A percentile compares a stretch with the other conserved stretches of the same genome.
These are phyloP conservation scores for Harringtonia aguacate DNA, from an alignment of 2,329 filamentous ascomycete genomes.

Conservation along the genomic window DNA sequence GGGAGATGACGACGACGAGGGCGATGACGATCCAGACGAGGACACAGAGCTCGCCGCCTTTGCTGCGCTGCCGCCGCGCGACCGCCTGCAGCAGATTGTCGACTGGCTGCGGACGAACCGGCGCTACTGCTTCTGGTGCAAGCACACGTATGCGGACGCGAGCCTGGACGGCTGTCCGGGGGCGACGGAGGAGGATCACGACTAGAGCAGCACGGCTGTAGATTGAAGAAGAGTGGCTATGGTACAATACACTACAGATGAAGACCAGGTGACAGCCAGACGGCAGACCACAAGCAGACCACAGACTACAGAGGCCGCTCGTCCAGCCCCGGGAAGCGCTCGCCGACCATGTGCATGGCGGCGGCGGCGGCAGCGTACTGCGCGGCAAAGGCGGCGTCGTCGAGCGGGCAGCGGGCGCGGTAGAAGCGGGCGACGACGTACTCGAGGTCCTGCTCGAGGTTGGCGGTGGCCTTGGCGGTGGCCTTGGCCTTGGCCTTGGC, in stretches of 20 bases:
- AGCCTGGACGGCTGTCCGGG: constrained; percentile 85
- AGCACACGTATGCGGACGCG: constrained; percentile 63
- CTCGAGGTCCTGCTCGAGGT: constrained; percentile 15
- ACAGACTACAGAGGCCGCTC: neutral
- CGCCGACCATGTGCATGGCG: constrained; percentile 16
- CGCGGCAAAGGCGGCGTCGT: constrained; percentile 11
- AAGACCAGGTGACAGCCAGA: neutral
- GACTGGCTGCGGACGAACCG: constrained; percentile 59
- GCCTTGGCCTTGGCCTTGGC: neutral
- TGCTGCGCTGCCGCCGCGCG: constrained; percentile 53
- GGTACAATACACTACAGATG: neutral
- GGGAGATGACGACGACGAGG: constrained; percentile 49
- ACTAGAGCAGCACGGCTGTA: constrained; percentile 22
- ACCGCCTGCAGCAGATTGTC: constrained; percentile 58
- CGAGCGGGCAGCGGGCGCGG: constrained; percentile 8
- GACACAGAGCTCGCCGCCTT: constrained; percentile 76
- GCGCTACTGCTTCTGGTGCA: constrained; percentile 95
- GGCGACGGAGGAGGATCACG: constrained; percentile 71
- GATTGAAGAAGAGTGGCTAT: neutral
- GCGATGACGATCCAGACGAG: constrained; percentile 66
- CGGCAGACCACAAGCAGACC: neutral
- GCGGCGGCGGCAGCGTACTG: constrained; percentile 14
- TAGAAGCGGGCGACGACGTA: constrained; percentile 15
- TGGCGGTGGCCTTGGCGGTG: constrained; percentile 2
- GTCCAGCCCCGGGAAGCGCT: too few species aligned